Conservation (phyloP, 257 asterid species). For the Solanum etuberosum region DNA sequence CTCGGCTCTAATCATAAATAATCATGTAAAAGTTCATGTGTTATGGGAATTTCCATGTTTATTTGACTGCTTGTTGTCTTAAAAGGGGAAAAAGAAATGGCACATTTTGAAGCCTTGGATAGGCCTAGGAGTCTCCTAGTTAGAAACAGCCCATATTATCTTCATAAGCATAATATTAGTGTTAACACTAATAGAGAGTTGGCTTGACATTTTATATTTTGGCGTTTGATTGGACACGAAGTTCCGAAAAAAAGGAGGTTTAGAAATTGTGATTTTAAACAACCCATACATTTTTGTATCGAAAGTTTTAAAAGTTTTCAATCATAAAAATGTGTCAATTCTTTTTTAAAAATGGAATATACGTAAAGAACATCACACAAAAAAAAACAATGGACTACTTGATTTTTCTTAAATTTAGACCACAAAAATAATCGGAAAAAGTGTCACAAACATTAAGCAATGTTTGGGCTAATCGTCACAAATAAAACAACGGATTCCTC, state of each 20-base stretch:
- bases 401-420: too few species aligned
- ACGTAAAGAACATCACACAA: too few species aligned
- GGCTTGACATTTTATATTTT: too few species aligned
- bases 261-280: too few species aligned
- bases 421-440: accelerated
- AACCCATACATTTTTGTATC: neutral
- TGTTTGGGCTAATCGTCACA: too few species aligned
- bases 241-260: neutral
- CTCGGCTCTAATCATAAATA: neutral
- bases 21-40: neutral
- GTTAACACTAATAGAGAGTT: too few species aligned
- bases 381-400: neutral
- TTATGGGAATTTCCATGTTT: neutral
- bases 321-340: neutral
- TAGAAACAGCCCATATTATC: neutral
- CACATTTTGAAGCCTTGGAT: neutral
- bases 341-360: too few species aligned
- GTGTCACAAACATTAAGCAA: too few species aligned
- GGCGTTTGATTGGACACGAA: neutral
- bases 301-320: too few species aligned
- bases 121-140: neutral
- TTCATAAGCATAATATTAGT: neutral
- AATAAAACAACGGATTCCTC: neutral
- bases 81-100: neutral
- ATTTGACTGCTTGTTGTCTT: neutral